A percentile compares a stretch with the other conserved stretches of the same genome.
phyloP scores from a whole-genome alignment of 257 asterid species.

The Plantago elongata region DNA sequence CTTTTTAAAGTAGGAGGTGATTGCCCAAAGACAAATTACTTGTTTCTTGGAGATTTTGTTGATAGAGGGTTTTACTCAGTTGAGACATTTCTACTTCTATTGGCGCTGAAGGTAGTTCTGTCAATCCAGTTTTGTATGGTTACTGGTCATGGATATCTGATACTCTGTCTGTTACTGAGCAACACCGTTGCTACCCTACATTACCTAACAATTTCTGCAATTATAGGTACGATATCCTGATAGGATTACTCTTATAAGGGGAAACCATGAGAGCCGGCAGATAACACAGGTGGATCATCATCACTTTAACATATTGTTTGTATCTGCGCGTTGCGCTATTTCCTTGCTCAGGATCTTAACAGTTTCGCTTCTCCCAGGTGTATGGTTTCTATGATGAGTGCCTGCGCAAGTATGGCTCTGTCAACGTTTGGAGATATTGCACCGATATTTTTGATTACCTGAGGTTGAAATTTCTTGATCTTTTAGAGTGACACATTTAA shows the following conservation, averaged over 20 bases:
- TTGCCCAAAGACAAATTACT: conserved; percentile 89
- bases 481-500: conserved; percentile 8
- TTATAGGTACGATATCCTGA: conserved; percentile 94
- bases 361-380: conserved; percentile 47
- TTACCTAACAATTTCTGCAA: conserved; percentile 22
- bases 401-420: conserved; percentile 87
- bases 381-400: conserved; percentile 99
- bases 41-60: conserved; percentile 96
- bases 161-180: background rate
- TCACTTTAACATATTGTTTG: conserved; percentile 8
- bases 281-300: conserved; percentile 73
- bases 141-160: conserved; percentile 4
- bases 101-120: conserved; percentile 74
- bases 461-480: conserved; percentile 49
- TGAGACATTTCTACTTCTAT: conserved; percentile 91
- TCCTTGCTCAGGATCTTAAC: conserved; percentile 10
- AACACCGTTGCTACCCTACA: conserved; percentile 8
- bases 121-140: conserved; percentile 10
- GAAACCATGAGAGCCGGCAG: conserved; percentile 98
- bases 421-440: conserved; percentile 98
- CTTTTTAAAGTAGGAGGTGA: conserved; percentile 96
- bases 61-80: conserved; percentile 97
- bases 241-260: conserved; percentile 92
- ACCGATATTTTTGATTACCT: conserved; percentile 91
- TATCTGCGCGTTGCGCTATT: conserved; percentile 18